Evolutionary conservation across 2,329 filamentous ascomycete species (phyloP).

Genomic region (Fusarium sp.): DNA sequence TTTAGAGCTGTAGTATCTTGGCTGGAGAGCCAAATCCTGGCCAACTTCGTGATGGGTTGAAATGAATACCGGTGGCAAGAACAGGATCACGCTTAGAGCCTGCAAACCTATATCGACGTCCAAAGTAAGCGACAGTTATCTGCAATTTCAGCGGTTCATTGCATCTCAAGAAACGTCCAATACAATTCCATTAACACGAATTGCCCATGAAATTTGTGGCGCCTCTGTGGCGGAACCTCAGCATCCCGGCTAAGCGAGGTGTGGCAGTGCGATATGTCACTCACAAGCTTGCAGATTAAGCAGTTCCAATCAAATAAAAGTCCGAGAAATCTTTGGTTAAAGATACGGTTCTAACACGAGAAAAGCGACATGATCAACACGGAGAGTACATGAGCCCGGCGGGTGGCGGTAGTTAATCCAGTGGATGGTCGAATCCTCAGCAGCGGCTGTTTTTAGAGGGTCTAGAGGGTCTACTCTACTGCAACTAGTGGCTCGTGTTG

Average conservation of each 20-base stretch:
- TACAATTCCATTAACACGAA: conserved; percentile 14
- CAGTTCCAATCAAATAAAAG: conserved; percentile 13
- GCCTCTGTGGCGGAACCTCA: conserved; percentile 7
- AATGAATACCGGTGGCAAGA: conserved; percentile 10
- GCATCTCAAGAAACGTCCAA: not conserved
- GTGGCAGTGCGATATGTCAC: conserved; percentile 28
- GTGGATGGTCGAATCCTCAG: conserved; percentile 13
- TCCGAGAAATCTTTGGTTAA: not conserved
- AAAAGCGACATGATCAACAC: conserved; percentile 27
- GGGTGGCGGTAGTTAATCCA: conserved; percentile 19
- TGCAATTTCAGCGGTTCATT: conserved; percentile 12
- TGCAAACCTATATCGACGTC: not conserved
- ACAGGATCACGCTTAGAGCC: conserved; percentile 2
- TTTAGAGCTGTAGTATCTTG: not conserved
- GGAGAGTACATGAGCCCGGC: conserved; percentile 25
- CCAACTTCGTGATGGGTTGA: not conserved
- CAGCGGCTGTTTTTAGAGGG: conserved; percentile 4
- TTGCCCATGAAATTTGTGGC: conserved; percentile 17
- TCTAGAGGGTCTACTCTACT: not conserved
- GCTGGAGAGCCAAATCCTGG: not conserved
- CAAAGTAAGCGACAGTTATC: conserved; percentile 11
- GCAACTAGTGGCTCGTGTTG: conserved; percentile 28
- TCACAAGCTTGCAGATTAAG: not conserved
- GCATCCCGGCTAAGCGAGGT: conserved; percentile 11
- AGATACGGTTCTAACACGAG: conserved; percentile 23